Conservation (phyloP, 306 rosid species). For the Albizia julibrissin region DNA sequence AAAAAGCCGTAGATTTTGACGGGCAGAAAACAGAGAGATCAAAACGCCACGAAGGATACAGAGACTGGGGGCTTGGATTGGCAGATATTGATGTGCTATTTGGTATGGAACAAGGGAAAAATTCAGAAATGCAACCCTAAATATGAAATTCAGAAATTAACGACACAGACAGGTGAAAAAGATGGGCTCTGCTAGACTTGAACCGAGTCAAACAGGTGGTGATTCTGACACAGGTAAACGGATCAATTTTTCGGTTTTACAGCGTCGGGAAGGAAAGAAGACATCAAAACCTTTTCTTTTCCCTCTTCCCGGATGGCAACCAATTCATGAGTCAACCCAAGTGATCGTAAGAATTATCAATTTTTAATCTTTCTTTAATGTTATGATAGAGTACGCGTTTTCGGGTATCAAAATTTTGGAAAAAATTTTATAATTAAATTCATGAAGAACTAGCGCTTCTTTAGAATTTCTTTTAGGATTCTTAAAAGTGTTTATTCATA, state of each 20-base stretch:
- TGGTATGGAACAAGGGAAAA: background rate
- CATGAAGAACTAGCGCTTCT: too few species aligned
- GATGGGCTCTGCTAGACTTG: background rate
- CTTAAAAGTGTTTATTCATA: too few species aligned
- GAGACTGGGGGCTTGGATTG: background rate
- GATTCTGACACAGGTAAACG: background rate
- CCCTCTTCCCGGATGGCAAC: background rate
- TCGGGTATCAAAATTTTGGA: background rate
- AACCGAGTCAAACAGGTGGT: conserved; percentile 13
- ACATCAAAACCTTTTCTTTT: background rate
- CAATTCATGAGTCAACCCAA: conserved; percentile 11
- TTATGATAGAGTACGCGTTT: background rate
- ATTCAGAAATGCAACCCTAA: conserved; percentile 18
- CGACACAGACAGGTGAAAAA: background rate
- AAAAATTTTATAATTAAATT: background rate
- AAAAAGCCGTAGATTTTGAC: background rate
- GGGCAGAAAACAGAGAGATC: background rate
- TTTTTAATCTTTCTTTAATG: background rate
- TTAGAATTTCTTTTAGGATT: too few species aligned
- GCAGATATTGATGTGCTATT: background rate
- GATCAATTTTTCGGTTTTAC: conserved; percentile 1
- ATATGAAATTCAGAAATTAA: background rate
- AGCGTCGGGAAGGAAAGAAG: background rate
- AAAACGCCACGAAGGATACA: background rate
- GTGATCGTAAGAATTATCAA: background rate